Conservation (phyloP, 495 filamentous ascomycete species). For the Halenospora varia region DNA sequence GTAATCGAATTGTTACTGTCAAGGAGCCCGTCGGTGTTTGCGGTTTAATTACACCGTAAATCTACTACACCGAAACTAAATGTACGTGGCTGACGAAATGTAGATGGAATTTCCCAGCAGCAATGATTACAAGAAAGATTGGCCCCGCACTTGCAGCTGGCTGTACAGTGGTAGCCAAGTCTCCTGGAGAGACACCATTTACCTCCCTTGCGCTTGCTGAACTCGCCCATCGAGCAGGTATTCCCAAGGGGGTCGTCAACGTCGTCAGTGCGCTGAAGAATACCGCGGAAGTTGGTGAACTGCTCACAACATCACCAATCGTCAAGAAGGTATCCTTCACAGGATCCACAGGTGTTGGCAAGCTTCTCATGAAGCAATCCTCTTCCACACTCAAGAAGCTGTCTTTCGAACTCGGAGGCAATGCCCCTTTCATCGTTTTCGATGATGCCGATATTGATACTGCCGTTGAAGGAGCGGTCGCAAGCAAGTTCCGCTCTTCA, state of each 20-base stretch:
- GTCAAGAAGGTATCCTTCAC: conserved; percentile 89
- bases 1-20: conserved; percentile 72
- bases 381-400: conserved; percentile 80
- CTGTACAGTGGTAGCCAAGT: conserved; percentile 83
- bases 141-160: conserved; percentile 79
- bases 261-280: conserved; percentile 69
- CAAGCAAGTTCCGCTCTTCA: conserved; percentile 79
- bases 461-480: conserved; percentile 71
- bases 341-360: conserved; percentile 81
- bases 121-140: conserved; percentile 89
- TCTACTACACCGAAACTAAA: conserved; percentile 5
- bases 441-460: conserved; percentile 80
- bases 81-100: not conserved
- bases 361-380: conserved; percentile 80
- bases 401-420: conserved; percentile 84
- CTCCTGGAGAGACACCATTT: conserved; percentile 82
- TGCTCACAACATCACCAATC: conserved; percentile 64
- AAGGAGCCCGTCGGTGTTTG: conserved; percentile 92
- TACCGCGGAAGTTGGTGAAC: conserved; percentile 68
- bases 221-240: conserved; percentile 75
- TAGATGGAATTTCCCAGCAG: conserved; percentile 86
- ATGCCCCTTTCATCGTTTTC: conserved; percentile 92
- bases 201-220: conserved; percentile 79
- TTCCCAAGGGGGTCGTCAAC: conserved; percentile 83
- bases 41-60: conserved; percentile 79